Evolutionary conservation across 176 grass and related monocot species (phyloP).

Genomic region (Paspalum vaginatum): DNA sequence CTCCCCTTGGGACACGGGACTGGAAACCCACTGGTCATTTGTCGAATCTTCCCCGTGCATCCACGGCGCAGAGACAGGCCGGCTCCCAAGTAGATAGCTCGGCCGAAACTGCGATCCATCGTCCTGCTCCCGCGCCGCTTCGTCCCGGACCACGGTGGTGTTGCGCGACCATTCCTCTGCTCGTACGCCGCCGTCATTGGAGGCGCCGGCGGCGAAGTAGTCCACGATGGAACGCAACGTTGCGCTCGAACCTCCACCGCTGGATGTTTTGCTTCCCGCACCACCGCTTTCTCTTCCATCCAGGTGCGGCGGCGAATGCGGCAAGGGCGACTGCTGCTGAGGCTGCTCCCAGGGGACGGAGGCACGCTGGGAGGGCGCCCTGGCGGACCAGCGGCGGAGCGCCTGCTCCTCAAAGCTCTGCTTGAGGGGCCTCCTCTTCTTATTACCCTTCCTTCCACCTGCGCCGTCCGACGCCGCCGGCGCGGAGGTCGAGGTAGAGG

Average conservation of each 20-base stretch:
- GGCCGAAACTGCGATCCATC: constrained; percentile 6
- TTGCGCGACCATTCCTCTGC: background rate
- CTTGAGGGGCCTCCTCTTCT: constrained; percentile 57
- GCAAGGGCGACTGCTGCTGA: constrained; percentile 10
- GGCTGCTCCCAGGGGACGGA: constrained; percentile 73
- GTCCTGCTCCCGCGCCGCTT: constrained; percentile 1
- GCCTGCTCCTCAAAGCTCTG: constrained; percentile 72
- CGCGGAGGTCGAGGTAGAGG: constrained; percentile 17
- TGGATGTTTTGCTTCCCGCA: background rate
- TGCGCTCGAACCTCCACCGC: constrained; percentile 3
- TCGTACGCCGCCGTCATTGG: background rate
- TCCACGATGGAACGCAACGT: constrained; percentile 40
- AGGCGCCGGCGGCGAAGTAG: constrained; percentile 34
- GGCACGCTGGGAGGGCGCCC: constrained; percentile 57
- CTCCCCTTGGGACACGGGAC: constrained; percentile 3
- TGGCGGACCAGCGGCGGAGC: constrained; percentile 68
- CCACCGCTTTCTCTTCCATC: background rate
- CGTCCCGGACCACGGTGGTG: background rate
- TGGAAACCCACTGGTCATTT: background rate
- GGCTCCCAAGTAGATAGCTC: constrained; percentile 29
- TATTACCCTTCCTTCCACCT: constrained; percentile 35
- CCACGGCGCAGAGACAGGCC: constrained; percentile 48
- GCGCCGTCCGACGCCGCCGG: constrained; percentile 4
- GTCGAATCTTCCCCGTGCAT: constrained; percentile 42
- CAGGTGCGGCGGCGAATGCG: background rate